phyloP scores from a whole-genome alignment of 257 asterid species.

The Solanum pimpinellifolium region DNA sequence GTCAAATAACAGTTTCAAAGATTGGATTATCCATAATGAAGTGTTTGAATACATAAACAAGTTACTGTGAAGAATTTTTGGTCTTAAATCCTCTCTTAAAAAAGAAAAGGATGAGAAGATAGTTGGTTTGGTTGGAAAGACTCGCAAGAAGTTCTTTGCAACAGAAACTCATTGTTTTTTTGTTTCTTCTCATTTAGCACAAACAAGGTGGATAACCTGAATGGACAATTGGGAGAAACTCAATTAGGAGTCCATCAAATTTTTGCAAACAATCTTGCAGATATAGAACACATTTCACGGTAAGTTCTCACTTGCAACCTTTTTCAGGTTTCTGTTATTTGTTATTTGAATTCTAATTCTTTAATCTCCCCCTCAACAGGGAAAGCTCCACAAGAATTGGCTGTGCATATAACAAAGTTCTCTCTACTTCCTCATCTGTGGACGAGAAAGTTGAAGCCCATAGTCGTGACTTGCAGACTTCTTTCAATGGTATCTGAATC shows the following conservation, averaged over 20 bases:
- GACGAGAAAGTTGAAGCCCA: slow-evolving; percentile 26
- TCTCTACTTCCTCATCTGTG: slow-evolving; percentile 35
- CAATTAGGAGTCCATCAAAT: slow-evolving; percentile 20
- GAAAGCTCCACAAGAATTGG: slow-evolving; percentile 25
- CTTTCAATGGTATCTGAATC: slow-evolving; percentile 34
- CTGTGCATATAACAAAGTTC: slow-evolving; percentile 23
- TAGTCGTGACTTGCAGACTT: slow-evolving; percentile 17
- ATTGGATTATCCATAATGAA: neutral
- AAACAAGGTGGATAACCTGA: slow-evolving; percentile 31
- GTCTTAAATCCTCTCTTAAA: neutral
- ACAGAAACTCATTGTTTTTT: neutral
- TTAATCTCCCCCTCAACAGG: slow-evolving; percentile 24
- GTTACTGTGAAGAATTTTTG: neutral
- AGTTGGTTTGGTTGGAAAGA: neutral
- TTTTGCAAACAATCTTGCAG: slow-evolving; percentile 21
- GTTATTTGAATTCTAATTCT: neutral
- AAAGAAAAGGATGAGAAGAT: neutral
- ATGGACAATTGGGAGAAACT: slow-evolving; percentile 40
- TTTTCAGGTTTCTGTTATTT: neutral
- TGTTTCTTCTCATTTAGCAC: slow-evolving; percentile 18
- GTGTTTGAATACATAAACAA: neutral
- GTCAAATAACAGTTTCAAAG: neutral
- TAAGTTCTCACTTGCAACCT: slow-evolving; percentile 22
- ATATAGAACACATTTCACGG: slow-evolving; percentile 29
- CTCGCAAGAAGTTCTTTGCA: neutral